Evolutionary conservation across 352 stramenopile species (phyloP), one percentile per base, ranked within the genome.

Genomic region (Blastocystis sp.): DNA sequence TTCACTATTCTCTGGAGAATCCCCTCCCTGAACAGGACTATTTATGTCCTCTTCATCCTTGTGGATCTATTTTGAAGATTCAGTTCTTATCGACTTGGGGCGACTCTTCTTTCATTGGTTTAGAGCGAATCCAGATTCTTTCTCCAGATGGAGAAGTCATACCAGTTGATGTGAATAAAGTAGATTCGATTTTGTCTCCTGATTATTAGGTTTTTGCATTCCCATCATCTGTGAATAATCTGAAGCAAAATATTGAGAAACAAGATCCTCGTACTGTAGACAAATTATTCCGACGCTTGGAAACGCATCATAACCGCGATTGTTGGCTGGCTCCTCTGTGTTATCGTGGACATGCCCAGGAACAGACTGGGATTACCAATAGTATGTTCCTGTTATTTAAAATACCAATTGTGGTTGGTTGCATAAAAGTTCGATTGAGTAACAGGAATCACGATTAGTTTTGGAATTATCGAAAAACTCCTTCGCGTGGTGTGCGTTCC

Each of bases 11-110:
- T 15, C 27, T 59, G 37, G 17, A 11, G 11, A 5, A 9, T 19
- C 27, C 22, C 17, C 33, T 19, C 6, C 22, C 44, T 5, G 66
- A 78, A 19, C 66, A 78, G 37, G 44, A 78, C 44, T 78, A 30
- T 78, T 24, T 78, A 17, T 58, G 66, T n/a, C 66, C 66, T 19
- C 15, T 53, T n/a, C 66, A 78, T 78, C 66, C 66, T 35, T 78
- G 66, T n/a, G 66, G 66, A 7, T 78, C 37, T 9, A 15, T 78
- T 22, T 37, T 78, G 24, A 78, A 78, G n/a, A 42, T 78, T 51
- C 66, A 78, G 37, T 33, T 78, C 6, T 4, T 56, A 27, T 78
- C 66, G 6, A 78, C 66, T 17, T 78, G 66, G 66, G 66, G 66
- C 3, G 44, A 57, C n/a, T 7, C 22, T 0, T 57, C 30, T 11